Evolutionary conservation across 192 early-diverging fungal species (phyloP).

Genomic region (Coemansia brasiliensis): DNA sequence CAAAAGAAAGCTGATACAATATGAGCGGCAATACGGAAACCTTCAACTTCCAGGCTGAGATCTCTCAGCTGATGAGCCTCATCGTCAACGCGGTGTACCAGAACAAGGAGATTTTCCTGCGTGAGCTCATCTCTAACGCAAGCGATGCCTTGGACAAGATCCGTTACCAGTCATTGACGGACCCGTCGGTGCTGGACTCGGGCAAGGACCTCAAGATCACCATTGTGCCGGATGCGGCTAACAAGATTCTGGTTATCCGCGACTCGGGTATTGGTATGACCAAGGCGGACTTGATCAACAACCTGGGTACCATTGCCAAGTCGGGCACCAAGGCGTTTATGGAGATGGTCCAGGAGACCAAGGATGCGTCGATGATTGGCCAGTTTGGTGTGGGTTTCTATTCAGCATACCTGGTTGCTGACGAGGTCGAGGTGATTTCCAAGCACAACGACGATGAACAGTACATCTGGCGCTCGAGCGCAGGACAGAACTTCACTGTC

Average conservation of each 20-base stretch:
- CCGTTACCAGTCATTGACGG: constrained; percentile 90
- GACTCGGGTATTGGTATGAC: constrained; percentile 85
- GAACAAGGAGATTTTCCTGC: constrained; percentile 97
- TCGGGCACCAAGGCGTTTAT: constrained; percentile 99
- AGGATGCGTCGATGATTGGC: constrained; percentile 99
- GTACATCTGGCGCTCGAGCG: constrained; percentile 93
- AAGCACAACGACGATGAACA: constrained; percentile 93
- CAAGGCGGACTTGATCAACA: constrained; percentile 63
- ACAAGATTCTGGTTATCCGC: constrained; percentile 87
- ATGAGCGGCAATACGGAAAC: constrained; percentile 63
- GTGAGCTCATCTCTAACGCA: constrained; percentile 94
- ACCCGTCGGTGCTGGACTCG: constrained; percentile 86
- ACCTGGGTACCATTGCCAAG: constrained; percentile 99
- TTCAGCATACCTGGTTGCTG: constrained; percentile 99
- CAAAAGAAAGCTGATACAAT: constrained; percentile 15
- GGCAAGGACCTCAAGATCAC: constrained; percentile 94
- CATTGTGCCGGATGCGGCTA: constrained; percentile 83
- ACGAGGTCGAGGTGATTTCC: constrained; percentile 91
- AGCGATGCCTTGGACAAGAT: constrained; percentile 98
- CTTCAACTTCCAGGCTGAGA: constrained; percentile 98
- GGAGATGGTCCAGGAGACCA: constrained; percentile 93
- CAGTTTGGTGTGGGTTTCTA: constrained; percentile 99
- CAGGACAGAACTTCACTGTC: constrained; percentile 90
- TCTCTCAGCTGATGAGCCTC: constrained; percentile 98
- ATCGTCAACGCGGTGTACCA: constrained; percentile 99